Evolutionary conservation across 306 rosid species (phyloP).

Genomic region (Benincasa hispida): DNA sequence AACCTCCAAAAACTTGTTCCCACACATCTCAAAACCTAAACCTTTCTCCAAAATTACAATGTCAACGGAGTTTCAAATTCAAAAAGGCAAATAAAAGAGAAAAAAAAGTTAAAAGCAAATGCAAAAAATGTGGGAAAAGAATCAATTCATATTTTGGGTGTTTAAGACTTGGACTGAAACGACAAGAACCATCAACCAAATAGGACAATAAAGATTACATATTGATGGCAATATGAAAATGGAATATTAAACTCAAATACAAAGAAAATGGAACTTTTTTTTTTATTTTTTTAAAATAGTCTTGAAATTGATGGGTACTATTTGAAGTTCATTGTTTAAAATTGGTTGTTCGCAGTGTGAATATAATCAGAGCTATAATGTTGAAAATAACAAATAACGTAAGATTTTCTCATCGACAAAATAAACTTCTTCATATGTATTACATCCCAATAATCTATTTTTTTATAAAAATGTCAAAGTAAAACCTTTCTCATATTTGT

Average conservation of each 20-base stretch:
- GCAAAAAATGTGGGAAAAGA: neutral
- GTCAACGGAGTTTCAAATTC: neutral
- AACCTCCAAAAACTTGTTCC: neutral
- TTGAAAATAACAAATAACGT: neutral
- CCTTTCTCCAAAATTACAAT: neutral
- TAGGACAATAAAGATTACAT: neutral
- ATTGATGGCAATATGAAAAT: neutral
- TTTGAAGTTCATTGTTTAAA: neutral
- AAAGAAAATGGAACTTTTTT: neutral
- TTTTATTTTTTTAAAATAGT: neutral
- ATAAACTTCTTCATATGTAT: neutral
- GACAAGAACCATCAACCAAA: neutral
- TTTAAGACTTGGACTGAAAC: neutral
- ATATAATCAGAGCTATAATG: neutral
- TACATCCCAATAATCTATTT: neutral
- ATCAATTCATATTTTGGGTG: neutral
- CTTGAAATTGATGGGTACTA: neutral
- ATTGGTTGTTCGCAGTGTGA: neutral
- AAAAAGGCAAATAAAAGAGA: neutral
- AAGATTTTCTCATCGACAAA: neutral
- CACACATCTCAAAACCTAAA: neutral
- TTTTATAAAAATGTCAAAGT: too few species aligned
- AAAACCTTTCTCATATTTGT: neutral
- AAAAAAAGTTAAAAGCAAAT: neutral
- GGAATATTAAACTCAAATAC: neutral